These are phyloP conservation scores for Spinacia oleracea DNA, from an alignment of 179 eudicot genomes.

Conservation along the genomic window DNA sequence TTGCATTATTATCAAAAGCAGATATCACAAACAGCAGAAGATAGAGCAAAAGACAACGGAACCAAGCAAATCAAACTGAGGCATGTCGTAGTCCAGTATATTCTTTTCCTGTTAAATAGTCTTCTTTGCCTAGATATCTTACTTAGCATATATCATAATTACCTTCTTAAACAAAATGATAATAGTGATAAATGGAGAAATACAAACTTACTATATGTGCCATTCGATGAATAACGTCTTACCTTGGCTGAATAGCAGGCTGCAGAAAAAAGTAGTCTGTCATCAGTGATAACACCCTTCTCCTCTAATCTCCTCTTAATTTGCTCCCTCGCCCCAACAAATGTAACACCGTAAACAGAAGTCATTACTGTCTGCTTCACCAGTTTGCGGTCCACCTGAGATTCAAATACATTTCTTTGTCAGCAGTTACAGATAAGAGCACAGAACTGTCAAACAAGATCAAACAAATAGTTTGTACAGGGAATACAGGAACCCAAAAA, in stretches of 20 bases:
- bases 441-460: not conserved
- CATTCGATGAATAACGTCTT: constrained; percentile 26
- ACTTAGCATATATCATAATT: not conserved
- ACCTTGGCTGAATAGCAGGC: constrained; percentile 87
- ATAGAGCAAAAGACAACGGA: not conserved
- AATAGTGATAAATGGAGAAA: too few relatives aligned
- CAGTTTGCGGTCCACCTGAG: constrained; percentile 83
- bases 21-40: not conserved
- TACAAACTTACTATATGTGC: not conserved
- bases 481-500: not conserved
- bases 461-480: not conserved
- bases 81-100: not conserved
- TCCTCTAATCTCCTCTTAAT: constrained; percentile 80
- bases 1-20: not conserved
- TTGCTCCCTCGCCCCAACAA: constrained; percentile 88
- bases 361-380: constrained; percentile 98
- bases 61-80: not conserved
- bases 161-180: not conserved
- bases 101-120: not conserved
- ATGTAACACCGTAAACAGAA: constrained; percentile 91
- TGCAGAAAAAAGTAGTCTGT: constrained; percentile 63
- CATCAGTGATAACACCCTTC: constrained; percentile 80
- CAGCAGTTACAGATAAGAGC: not conserved
- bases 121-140: not conserved
- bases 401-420: constrained; percentile 19